Evolutionary conservation across 306 rosid genomes (phyloP).

Genomic region (Medicago arabica): DNA sequence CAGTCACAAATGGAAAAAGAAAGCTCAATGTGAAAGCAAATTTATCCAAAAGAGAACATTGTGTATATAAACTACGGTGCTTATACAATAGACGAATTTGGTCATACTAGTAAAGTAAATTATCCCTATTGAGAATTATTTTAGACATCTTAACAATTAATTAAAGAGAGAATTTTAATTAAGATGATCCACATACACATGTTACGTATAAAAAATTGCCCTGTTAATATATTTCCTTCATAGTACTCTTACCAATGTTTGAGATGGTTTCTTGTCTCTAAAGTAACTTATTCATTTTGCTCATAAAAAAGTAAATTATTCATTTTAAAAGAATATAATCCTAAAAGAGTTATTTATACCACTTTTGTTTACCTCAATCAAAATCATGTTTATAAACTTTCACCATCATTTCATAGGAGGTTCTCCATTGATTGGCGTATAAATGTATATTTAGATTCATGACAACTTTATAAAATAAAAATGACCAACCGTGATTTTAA

Average conservation of each 20-base stretch:
- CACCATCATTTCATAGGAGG: background rate
- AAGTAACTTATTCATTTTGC: no score
- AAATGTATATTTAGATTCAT: no score
- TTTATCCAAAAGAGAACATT: constrained; percentile 32
- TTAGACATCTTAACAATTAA: background rate
- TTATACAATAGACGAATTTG: background rate
- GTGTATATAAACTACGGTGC: constrained; percentile 17
- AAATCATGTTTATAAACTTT: background rate
- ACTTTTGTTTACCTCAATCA: background rate
- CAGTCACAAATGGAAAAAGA: constrained; percentile 6
- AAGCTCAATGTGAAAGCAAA: constrained; percentile 37
- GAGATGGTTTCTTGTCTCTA: background rate
- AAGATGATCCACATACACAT: background rate
- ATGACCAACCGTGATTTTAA: no score
- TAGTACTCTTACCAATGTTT: background rate
- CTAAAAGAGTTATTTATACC: no score
- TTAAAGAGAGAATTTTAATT: background rate
- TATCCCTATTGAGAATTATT: background rate
- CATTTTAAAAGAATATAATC: background rate
- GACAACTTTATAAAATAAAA: no score
- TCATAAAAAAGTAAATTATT: no score
- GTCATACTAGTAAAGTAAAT: background rate
- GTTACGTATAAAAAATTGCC: background rate
- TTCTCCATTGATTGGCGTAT: no score
- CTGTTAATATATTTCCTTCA: background rate